phyloP scores from a whole-genome alignment of 176 grass and related monocot species.

The Cenchrus fungigraminus region DNA sequence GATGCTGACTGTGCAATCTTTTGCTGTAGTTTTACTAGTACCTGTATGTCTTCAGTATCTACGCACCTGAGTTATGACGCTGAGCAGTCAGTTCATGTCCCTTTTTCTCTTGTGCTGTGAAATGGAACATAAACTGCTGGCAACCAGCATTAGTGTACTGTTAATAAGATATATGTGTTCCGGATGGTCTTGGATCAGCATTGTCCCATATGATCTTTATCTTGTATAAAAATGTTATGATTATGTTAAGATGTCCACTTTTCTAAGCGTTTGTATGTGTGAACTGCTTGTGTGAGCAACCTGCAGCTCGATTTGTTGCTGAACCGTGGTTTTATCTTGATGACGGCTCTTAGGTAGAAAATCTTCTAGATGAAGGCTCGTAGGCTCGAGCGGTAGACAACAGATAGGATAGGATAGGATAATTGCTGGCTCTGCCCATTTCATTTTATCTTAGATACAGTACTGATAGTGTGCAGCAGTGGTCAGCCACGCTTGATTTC shows the following conservation, averaged over 20 bases:
- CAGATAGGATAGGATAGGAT: too few relatives aligned
- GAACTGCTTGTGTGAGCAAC: background rate
- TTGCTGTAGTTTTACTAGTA: background rate
- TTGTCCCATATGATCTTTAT: background rate
- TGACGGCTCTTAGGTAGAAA: too few relatives aligned
- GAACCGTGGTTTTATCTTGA: background rate
- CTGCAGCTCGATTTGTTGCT: background rate
- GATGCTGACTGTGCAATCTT: background rate
- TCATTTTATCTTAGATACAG: too few relatives aligned
- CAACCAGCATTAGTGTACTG: background rate
- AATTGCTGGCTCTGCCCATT: too few relatives aligned
- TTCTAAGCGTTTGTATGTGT: background rate
- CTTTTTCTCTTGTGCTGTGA: background rate
- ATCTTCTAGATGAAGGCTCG: too few relatives aligned
- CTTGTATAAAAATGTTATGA: background rate
- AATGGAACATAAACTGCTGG: background rate
- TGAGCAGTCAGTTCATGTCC: background rate
- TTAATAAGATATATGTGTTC: constrained; percentile 2
- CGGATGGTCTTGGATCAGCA: background rate
- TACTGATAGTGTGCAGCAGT: too few relatives aligned
- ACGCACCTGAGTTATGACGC: background rate
- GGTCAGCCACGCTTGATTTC: too few relatives aligned
- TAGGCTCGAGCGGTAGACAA: too few relatives aligned
- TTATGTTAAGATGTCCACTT: background rate
- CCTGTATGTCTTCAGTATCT: background rate